phyloP scores from a whole-genome alignment of 768 basidiomycete genomes.

The Psilocybe tampanensis region DNA sequence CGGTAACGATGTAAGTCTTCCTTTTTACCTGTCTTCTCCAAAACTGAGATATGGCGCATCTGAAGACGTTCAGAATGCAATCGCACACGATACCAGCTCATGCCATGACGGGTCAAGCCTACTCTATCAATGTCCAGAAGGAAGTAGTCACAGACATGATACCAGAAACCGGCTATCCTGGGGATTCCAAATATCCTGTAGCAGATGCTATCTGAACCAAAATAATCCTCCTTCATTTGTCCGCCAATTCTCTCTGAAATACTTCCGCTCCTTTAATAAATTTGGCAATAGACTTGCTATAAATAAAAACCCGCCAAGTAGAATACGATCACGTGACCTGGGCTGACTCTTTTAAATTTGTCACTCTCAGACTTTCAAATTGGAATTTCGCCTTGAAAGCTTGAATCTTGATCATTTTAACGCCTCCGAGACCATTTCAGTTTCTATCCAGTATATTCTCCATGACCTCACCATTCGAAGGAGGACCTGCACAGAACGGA shows the following conservation, averaged over 20 bases:
- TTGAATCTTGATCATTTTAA: too few relatives aligned
- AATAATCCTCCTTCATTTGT: not conserved
- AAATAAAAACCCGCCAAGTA: not conserved
- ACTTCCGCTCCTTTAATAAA: not conserved
- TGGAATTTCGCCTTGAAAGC: too few relatives aligned
- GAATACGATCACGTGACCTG: not conserved
- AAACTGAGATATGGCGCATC: not conserved
- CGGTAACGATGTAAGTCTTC: slow-evolving; percentile 19
- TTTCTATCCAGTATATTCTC: not conserved
- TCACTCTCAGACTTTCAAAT: too few relatives aligned
- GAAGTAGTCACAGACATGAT: slow-evolving; percentile 25
- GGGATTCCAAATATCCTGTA: slow-evolving; percentile 1
- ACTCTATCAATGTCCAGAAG: slow-evolving; percentile 32
- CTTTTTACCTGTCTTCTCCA: not conserved
- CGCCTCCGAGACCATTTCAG: too few relatives aligned
- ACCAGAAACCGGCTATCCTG: slow-evolving; percentile 3
- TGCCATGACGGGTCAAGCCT: slow-evolving; percentile 9
- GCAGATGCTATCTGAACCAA: not conserved
- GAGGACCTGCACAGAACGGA: too few relatives aligned
- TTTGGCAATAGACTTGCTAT: not conserved
- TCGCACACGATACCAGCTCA: slow-evolving; percentile 21
- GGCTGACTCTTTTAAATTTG: too few relatives aligned
- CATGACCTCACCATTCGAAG: too few relatives aligned
- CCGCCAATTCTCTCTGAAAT: not conserved
- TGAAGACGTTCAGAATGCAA: slow-evolving; percentile 29